Conservation (phyloP, 2,329 filamentous ascomycete genomes). For the Colletotrichum sp. region DNA sequence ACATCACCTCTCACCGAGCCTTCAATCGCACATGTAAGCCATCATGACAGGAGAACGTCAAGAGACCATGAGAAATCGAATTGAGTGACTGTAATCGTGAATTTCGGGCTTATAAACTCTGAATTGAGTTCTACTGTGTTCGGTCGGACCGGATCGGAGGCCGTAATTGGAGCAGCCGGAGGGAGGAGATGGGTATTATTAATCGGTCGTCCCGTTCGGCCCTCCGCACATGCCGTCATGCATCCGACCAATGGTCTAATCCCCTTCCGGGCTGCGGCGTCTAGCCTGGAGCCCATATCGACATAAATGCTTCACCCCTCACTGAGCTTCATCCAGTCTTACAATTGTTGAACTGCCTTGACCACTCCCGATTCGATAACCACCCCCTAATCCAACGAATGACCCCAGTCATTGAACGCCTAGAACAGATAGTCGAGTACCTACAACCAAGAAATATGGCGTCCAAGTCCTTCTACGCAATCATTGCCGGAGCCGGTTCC, state of each 20-base stretch:
- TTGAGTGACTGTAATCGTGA: not conserved
- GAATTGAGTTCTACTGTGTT: not conserved
- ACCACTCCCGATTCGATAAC: not conserved
- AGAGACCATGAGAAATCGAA: not conserved
- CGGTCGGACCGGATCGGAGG: not conserved
- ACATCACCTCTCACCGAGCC: not conserved
- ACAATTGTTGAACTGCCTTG: not conserved
- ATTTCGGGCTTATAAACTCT: not conserved
- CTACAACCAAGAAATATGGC: constrained; percentile 24
- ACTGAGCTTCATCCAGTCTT: not conserved
- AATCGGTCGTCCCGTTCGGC: constrained; percentile 12
- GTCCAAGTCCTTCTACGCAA: constrained; percentile 57
- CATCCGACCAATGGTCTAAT: constrained; percentile 15
- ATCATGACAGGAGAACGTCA: not conserved
- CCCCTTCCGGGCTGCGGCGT: not conserved
- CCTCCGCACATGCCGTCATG: constrained; percentile 16
- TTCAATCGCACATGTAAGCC: not conserved
- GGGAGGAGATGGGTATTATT: not conserved
- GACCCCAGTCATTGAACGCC: not conserved
- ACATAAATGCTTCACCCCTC: not conserved
- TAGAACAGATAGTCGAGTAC: not conserved
- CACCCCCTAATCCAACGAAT: not conserved
- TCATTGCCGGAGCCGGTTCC: constrained; percentile 75
- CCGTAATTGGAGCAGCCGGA: not conserved
- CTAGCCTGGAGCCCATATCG: not conserved